A percentile compares a stretch with the other conserved stretches of the same genome.
Conservation (phyloP, 768 basidiomycete genomes). For the Calvatia gigantea region DNA sequence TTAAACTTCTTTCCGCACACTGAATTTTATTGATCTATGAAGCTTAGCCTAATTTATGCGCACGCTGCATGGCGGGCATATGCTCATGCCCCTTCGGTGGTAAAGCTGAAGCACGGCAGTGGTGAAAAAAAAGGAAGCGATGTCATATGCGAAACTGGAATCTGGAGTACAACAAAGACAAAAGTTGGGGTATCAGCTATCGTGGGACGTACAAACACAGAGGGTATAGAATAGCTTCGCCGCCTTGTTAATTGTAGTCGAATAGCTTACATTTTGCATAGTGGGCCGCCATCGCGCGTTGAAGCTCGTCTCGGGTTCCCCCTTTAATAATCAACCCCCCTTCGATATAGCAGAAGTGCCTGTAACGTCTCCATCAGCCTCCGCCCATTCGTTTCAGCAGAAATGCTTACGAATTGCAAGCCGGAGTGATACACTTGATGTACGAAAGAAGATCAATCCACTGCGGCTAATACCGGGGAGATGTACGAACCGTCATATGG, state of each 20-base stretch:
- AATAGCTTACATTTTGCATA: slow-evolving; percentile 5
- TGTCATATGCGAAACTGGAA: too few species aligned
- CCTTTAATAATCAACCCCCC: slow-evolving; percentile 39
- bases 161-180: too few species aligned
- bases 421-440: slow-evolving; percentile 48
- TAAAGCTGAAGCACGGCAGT: too few species aligned
- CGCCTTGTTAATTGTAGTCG: neutral
- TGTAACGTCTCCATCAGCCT: slow-evolving; percentile 5
- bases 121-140: too few species aligned
- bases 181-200: neutral
- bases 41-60: too few species aligned
- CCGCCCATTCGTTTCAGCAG: neutral
- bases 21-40: too few species aligned
- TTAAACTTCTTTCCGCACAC: too few species aligned
- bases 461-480: neutral
- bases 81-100: too few species aligned
- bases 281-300: neutral
- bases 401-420: slow-evolving; percentile 45
- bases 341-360: slow-evolving; percentile 54
- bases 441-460: neutral
- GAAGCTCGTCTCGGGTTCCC: slow-evolving; percentile 5
- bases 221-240: neutral
- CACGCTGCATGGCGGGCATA: too few species aligned
- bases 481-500: slow-evolving; percentile 50
- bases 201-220: neutral